Base-by-base conservation (phyloP, 1,284 basidiomycete genomes). In the Polyporus tsugae region DNA sequence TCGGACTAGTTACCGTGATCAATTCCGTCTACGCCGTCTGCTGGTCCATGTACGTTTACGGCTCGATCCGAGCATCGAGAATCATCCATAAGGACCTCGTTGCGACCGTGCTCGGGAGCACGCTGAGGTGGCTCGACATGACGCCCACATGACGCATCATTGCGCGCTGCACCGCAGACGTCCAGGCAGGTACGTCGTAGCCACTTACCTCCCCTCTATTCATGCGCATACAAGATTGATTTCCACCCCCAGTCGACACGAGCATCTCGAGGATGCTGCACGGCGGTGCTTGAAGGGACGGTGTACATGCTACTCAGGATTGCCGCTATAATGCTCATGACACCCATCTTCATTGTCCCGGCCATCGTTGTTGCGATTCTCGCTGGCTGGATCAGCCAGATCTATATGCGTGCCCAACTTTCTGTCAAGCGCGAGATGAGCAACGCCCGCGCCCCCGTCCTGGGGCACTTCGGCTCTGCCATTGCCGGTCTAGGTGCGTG, bases 391-490 rank as follows among this genome's bases (percentile, higher is more conserved):
- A 78, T 84, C 42, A 87, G 82, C 22, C 80, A 80, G 63, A 76
- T 89, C 46, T 90, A 89, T 72, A 91, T 94, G 74, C 87, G 87
- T 72, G 89, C 89, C 17, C 92, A 94, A 76, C 81, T 94, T 29
- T 87, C 89, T 17, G 90, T 93, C 58, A 95, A 94, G 75, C 84
- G 90, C 17, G 88, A 92, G 75, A 90, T 90, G 89, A 88, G 86
- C 46, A 92, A 91, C 77, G 86, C 89, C 9, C 86, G 84, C 68
- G 83, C 88, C 5, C 91, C 91, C 0, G 85, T 94, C 11, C 83
- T 92, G 67, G 89, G 87, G 55, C 89, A 91, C 74, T 91, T 94
- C 73, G 88, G 90, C 10, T 87, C 90, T 38, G 87, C 90, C 0
- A 85, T 93, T 58, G 79, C 85, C 22, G 92, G 92, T 36, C 81